Evolutionary conservation across 148 eudicot species (phyloP).

Genomic region (Salicornia ramosissima): DNA sequence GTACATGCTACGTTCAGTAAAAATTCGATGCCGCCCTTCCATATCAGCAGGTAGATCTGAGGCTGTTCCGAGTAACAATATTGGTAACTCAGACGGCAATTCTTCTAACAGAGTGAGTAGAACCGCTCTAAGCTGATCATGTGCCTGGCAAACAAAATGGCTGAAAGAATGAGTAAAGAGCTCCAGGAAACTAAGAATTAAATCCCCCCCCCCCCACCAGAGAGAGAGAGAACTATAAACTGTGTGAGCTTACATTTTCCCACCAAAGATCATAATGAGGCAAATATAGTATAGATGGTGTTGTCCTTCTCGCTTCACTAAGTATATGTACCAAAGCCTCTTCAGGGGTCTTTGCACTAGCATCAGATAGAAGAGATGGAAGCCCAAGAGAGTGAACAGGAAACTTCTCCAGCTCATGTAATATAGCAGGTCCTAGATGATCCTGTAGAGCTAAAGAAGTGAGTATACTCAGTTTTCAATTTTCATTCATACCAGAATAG

Average conservation of each 20-base stretch:
- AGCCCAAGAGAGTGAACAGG: constrained; percentile 98
- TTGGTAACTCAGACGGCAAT: constrained; percentile 88
- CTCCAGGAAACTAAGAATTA: neutral
- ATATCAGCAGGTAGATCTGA: constrained; percentile 46
- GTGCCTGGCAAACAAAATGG: constrained; percentile 58
- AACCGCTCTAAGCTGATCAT: constrained; percentile 92
- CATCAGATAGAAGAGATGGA: constrained; percentile 96
- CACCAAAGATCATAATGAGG: constrained; percentile 93
- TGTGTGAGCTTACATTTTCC: constrained; percentile 71
- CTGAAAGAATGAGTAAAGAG: constrained; percentile 14
- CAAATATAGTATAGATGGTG: constrained; percentile 85
- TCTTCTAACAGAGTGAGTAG: constrained; percentile 75
- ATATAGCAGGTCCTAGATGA: constrained; percentile 94
- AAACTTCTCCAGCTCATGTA: constrained; percentile 96
- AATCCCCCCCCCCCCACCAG: neutral
- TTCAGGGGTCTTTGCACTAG: constrained; percentile 97
- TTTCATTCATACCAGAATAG: constrained; percentile 17
- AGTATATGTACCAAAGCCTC: constrained; percentile 96
- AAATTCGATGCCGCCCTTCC: constrained; percentile 42
- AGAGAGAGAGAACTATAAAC: neutral
- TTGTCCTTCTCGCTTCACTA: constrained; percentile 96
- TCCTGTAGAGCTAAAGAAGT: constrained; percentile 63
- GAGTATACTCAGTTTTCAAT: constrained; percentile 37
- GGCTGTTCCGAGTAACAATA: constrained; percentile 76
- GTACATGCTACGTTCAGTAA: constrained; percentile 63